Conservation (phyloP, 805 yeast genomes). For the Jamesozyma spencerorum region DNA sequence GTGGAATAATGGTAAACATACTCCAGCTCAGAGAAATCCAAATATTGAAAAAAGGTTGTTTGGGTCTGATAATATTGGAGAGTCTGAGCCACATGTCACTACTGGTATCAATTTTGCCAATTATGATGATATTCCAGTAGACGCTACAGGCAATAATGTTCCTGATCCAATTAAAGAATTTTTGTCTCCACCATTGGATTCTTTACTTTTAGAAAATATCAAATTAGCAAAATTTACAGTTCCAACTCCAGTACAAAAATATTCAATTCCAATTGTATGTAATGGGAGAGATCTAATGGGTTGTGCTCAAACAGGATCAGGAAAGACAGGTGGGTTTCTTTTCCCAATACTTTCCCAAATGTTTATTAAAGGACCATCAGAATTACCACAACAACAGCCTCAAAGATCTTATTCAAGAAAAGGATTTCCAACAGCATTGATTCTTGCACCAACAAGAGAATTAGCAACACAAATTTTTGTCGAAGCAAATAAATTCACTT, state of each 20-base stretch:
- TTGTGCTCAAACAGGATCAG: constrained; percentile 96
- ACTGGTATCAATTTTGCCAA: constrained; percentile 96
- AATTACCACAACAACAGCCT: constrained; percentile 31
- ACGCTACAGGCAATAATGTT: constrained; percentile 85
- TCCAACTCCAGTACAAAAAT: constrained; percentile 94
- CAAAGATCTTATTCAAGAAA: constrained; percentile 42
- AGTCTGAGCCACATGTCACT: constrained; percentile 43
- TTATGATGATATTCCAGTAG: constrained; percentile 96
- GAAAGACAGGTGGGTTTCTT: constrained; percentile 97
- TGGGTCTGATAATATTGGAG: constrained; percentile 51
- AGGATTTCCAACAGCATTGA: constrained; percentile 86
- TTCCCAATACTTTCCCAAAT: constrained; percentile 93
- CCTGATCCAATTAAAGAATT: constrained; percentile 85
- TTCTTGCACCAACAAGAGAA: constrained; percentile 97
- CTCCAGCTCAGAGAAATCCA: constrained; percentile 65
- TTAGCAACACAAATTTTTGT: constrained; percentile 91
- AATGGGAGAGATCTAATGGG: constrained; percentile 88
- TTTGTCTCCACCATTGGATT: constrained; percentile 84
- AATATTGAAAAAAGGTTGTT: constrained; percentile 68
- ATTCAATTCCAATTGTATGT: constrained; percentile 83
- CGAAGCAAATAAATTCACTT: constrained; percentile 88
- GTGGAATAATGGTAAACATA: constrained; percentile 79
- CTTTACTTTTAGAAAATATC: constrained; percentile 76
- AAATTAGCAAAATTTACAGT: constrained; percentile 75
- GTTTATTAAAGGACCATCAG: constrained; percentile 75